Evolutionary conservation across 2,329 filamentous ascomycete species (phyloP).

Genomic region (Furcasterigmium furcatum): DNA sequence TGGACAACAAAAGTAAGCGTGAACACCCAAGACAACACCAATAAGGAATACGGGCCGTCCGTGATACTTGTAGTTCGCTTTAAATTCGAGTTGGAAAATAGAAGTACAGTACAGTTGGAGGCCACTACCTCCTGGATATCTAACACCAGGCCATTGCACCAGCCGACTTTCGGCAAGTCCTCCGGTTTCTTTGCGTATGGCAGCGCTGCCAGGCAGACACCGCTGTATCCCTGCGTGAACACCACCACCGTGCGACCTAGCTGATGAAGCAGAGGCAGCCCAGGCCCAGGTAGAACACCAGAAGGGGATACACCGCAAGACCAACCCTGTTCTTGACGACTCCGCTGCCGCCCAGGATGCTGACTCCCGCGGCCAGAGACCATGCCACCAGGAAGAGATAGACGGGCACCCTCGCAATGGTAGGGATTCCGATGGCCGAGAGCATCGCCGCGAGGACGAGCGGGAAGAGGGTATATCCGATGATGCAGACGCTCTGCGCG

Average conservation of each 20-base stretch:
- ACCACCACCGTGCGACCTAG: conserved; percentile 35
- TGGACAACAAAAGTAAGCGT: no score
- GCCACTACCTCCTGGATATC: no score
- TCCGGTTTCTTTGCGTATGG: no score
- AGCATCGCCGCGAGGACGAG: conserved; percentile 89
- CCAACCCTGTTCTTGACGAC: conserved; percentile 93
- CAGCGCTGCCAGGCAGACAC: not conserved
- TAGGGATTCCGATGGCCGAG: conserved; percentile 76
- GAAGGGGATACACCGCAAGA: conserved; percentile 89
- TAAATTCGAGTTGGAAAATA: no score
- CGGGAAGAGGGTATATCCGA: conserved; percentile 96
- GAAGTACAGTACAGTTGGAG: no score
- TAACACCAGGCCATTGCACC: no score
- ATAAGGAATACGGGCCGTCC: no score
- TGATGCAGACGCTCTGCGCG: conserved; percentile 95
- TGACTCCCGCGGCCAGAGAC: conserved; percentile 93
- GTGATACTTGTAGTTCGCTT: no score
- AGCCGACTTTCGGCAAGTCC: no score
- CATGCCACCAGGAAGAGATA: conserved; percentile 86
- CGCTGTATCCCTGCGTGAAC: not conserved
- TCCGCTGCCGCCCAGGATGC: conserved; percentile 91
- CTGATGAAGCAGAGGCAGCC: conserved; percentile 98
- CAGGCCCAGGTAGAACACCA: conserved; percentile 91
- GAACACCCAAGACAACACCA: no score
- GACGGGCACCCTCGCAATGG: conserved; percentile 82